phyloP scores from a whole-genome alignment of 805 yeast genomes.

The Ogataea pilisensis region DNA sequence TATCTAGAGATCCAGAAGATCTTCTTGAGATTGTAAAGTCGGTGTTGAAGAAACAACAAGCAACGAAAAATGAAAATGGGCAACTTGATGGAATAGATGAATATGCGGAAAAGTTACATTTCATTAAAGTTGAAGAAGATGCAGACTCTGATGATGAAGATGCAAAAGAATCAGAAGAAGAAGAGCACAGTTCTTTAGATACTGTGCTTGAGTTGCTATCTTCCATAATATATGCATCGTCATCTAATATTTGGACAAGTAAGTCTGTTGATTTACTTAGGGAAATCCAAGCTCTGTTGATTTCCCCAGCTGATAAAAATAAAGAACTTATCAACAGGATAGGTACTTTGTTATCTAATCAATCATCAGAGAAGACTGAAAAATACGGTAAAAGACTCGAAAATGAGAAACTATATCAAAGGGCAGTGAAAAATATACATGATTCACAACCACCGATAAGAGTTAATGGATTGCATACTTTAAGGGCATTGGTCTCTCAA shows the following conservation, averaged over 20 bases:
- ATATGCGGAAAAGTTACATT: background rate
- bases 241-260: constrained; percentile 3
- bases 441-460: constrained; percentile 81
- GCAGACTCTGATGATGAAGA: constrained; percentile 40
- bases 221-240: constrained; percentile 30
- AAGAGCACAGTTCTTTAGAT: constrained; percentile 28
- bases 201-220: constrained; percentile 36
- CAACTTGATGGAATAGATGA: too few relatives aligned
- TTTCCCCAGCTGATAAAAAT: background rate
- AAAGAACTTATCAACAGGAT: constrained; percentile 3
- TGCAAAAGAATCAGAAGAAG: constrained; percentile 29
- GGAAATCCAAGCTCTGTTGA: constrained; percentile 12
- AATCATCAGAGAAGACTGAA: background rate
- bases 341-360: constrained; percentile 1
- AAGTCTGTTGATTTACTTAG: constrained; percentile 7
- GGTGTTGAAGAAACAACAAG: constrained; percentile 28
- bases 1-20: constrained; percentile 54
- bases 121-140: constrained; percentile 20
- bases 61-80: background rate
- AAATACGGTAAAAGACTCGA: constrained; percentile 19
- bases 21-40: constrained; percentile 47
- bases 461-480: constrained; percentile 74
- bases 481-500: constrained; percentile 43
- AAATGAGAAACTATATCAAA: constrained; percentile 41
- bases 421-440: constrained; percentile 63